These are phyloP conservation scores for Rhizopogon vesiculosus DNA, from an alignment of 768 basidiomycete species.

Conservation along the genomic window DNA sequence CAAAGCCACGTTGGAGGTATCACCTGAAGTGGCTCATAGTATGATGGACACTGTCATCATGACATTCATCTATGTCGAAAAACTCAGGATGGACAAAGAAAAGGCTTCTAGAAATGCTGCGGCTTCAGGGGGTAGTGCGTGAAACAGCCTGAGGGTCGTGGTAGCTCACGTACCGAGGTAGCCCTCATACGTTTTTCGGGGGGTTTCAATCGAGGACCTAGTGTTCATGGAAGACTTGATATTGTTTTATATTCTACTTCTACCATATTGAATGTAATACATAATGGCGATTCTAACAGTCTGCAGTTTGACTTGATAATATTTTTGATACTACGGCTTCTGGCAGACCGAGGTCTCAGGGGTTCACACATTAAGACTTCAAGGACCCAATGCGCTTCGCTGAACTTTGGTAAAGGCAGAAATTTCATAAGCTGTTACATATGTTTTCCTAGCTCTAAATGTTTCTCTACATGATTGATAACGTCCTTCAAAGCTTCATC, in stretches of 20 bases:
- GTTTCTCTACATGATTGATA: neutral
- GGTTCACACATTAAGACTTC: no score
- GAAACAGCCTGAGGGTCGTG: no score
- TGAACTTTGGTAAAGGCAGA: neutral
- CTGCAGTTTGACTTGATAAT: no score
- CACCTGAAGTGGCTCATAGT: constrained; percentile 10
- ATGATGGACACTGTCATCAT: constrained; percentile 25
- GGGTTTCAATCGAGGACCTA: no score
- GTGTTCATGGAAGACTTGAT: neutral
- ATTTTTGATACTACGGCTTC: no score
- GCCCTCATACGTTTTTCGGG: no score
- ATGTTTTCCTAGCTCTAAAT: neutral
- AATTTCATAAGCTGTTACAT: neutral
- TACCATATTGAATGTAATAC: neutral
- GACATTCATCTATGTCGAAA: constrained; percentile 14
- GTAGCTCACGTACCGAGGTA: no score
- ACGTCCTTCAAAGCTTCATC: neutral
- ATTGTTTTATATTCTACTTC: neutral
- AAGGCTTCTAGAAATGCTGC: neutral
- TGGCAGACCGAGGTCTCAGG: constrained; percentile 9
- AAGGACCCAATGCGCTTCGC: no score
- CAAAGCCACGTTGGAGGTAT: constrained; percentile 15
- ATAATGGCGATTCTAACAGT: neutral
- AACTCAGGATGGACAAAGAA: constrained; percentile 19
- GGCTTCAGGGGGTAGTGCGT: no score